A percentile compares a stretch with the other conserved stretches of the same genome.
Evolutionary conservation across 83 land plant species (phyloP).

Genomic region (Picea mariana): DNA sequence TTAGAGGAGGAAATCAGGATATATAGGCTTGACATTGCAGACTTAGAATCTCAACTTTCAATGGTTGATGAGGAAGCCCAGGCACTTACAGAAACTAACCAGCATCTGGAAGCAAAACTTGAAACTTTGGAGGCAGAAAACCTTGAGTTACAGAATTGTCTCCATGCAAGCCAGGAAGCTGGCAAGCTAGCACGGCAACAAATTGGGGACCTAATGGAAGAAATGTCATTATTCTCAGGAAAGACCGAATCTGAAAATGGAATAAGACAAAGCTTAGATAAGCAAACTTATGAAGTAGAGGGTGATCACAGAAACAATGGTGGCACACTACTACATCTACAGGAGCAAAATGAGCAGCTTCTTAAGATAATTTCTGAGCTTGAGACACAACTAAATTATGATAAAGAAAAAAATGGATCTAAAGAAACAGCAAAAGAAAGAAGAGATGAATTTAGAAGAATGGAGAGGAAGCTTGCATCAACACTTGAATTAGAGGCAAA

Average conservation of each 20-base stretch:
- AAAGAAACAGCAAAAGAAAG: constrained; percentile 43
- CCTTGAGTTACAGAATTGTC: constrained; percentile 8
- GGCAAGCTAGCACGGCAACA: constrained; percentile 16
- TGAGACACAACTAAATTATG: constrained; percentile 29
- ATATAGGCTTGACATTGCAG: neutral
- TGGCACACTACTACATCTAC: neutral
- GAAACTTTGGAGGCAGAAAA: constrained; percentile 17
- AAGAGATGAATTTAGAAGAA: constrained; percentile 15
- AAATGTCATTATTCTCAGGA: neutral
- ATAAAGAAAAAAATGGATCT: constrained; percentile 52
- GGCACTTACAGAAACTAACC: constrained; percentile 18
- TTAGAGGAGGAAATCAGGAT: constrained; percentile 15
- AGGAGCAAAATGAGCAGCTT: constrained; percentile 20
- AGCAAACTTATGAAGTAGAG: constrained; percentile 6
- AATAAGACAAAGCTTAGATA: neutral
- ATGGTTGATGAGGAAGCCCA: constrained; percentile 22
- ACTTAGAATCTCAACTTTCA: constrained; percentile 13
- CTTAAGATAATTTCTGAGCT: constrained; percentile 3
- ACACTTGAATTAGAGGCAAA: constrained; percentile 40
- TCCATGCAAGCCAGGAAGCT: constrained; percentile 15
- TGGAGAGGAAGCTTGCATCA: constrained; percentile 16
- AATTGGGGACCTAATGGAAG: constrained; percentile 13
- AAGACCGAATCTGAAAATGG: constrained; percentile 6
- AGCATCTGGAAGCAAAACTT: constrained; percentile 13
- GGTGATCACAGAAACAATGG: neutral